These are phyloP conservation scores for Lactuca sativa DNA, from an alignment of 129 eudicot genomes.

Conservation along the genomic window DNA sequence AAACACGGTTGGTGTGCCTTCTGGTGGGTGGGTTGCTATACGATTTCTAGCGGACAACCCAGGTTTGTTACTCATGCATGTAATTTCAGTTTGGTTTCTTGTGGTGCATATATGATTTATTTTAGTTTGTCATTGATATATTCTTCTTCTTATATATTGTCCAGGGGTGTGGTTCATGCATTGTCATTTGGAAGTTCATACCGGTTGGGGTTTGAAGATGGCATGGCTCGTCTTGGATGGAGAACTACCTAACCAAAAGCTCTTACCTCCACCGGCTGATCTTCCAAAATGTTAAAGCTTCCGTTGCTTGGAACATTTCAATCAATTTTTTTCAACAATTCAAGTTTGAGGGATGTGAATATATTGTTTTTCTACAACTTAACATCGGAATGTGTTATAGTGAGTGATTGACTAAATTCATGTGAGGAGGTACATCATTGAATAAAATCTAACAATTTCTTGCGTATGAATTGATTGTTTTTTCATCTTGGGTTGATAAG, in stretches of 20 bases:
- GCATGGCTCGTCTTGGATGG: conserved; percentile 51
- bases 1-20: conserved; percentile 61
- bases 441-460: neutral
- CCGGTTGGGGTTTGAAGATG: conserved; percentile 58
- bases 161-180: conserved; percentile 11
- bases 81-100: neutral
- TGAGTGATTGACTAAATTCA: neutral
- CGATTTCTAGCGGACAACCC: conserved; percentile 31
- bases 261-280: conserved; percentile 48
- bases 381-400: neutral
- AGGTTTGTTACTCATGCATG: neutral
- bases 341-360: neutral
- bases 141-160: neutral
- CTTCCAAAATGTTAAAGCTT: conserved; percentile 45
- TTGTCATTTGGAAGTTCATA: conserved; percentile 45
- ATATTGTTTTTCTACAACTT: neutral
- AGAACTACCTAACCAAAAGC: conserved; percentile 38
- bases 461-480: neutral
- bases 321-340: neutral
- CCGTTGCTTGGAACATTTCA: neutral
- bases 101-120: neutral
- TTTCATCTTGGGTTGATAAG: too few relatives aligned
- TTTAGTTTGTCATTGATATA: neutral
- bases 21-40: conserved; percentile 38
- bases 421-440: neutral